These are phyloP conservation scores for Lepraria neglecta DNA, from an alignment of 495 filamentous ascomycete species.

Conservation along the genomic window DNA sequence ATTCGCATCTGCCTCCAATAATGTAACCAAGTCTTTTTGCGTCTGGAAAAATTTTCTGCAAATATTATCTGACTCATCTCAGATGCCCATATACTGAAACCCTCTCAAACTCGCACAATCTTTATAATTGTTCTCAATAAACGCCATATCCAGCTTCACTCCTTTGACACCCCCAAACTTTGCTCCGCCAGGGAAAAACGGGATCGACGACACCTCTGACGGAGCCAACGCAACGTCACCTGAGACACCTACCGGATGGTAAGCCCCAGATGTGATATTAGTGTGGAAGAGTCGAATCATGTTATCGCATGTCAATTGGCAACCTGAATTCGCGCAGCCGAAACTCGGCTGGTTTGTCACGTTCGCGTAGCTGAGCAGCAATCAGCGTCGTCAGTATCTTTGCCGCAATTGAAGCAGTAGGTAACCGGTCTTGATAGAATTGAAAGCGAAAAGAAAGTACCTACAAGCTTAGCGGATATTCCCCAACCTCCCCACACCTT, in stretches of 20 bases:
- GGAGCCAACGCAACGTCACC: conserved; percentile 5
- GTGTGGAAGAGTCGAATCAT: conserved; percentile 18
- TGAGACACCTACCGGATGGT: conserved; percentile 11
- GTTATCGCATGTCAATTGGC: conserved; percentile 14
- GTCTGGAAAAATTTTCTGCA: too few relatives aligned
- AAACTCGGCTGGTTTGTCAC: conserved; percentile 20
- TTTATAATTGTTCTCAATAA: conserved; percentile 15
- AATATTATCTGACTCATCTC: too few relatives aligned
- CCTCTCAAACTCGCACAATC: conserved; percentile 15
- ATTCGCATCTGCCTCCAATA: too few relatives aligned
- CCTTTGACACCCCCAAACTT: conserved; percentile 3
- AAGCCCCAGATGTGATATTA: conserved; percentile 7
- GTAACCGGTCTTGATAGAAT: not conserved
- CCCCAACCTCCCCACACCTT: conserved; percentile 10
- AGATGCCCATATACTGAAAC: conserved; percentile 3
- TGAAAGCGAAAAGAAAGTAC: not conserved
- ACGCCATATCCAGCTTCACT: conserved; percentile 12
- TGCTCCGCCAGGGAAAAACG: conserved; percentile 10
- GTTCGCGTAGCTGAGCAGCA: conserved; percentile 12
- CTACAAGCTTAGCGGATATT: conserved; percentile 17
- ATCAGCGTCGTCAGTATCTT: not conserved
- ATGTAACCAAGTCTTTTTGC: too few relatives aligned
- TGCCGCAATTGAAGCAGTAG: not conserved
- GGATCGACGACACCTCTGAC: not conserved
- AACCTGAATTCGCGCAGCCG: conserved; percentile 7